phyloP scores from a whole-genome alignment of 371 early-diverging fungal species.

The Batrachochytrium dendrobatidis region DNA sequence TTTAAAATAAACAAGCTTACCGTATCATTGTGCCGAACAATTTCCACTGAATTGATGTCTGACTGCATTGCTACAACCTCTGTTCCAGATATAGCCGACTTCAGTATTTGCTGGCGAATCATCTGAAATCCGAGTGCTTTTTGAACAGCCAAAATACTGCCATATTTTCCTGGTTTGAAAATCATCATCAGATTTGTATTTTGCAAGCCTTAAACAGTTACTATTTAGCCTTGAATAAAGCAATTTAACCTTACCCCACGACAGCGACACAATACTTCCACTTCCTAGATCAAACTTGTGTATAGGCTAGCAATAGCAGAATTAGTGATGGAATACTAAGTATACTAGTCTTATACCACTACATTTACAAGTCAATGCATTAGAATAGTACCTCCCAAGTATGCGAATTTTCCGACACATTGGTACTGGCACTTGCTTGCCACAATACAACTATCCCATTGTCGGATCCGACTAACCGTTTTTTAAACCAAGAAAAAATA shows the following conservation, averaged over 20 bases:
- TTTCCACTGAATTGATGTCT: too few species aligned
- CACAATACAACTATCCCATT: background rate
- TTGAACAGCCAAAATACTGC: conserved; percentile 7
- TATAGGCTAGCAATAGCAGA: too few species aligned
- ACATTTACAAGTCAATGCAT: background rate
- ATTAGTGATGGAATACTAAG: too few species aligned
- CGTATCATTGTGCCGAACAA: too few species aligned
- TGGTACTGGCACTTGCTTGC: background rate
- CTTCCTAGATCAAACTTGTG: conserved; percentile 8
- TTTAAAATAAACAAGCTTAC: too few species aligned
- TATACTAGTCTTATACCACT: too few species aligned
- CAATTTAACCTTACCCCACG: conserved; percentile 15
- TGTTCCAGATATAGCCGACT: too few species aligned
- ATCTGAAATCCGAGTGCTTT: conserved; percentile 11
- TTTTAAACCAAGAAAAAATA: background rate
- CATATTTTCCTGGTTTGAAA: too few species aligned
- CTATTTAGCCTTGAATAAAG: too few species aligned
- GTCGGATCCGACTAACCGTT: conserved; percentile 3
- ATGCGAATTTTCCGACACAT: background rate
- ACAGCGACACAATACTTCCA: conserved; percentile 5
- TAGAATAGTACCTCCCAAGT: background rate
- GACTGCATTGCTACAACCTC: too few species aligned
- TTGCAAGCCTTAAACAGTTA: too few species aligned
- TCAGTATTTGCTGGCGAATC: conserved; percentile 12
- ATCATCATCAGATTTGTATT: too few species aligned